These are phyloP conservation scores for Apiospora phragmitis DNA, from an alignment of 2,329 filamentous ascomycete genomes.

Conservation along the genomic window DNA sequence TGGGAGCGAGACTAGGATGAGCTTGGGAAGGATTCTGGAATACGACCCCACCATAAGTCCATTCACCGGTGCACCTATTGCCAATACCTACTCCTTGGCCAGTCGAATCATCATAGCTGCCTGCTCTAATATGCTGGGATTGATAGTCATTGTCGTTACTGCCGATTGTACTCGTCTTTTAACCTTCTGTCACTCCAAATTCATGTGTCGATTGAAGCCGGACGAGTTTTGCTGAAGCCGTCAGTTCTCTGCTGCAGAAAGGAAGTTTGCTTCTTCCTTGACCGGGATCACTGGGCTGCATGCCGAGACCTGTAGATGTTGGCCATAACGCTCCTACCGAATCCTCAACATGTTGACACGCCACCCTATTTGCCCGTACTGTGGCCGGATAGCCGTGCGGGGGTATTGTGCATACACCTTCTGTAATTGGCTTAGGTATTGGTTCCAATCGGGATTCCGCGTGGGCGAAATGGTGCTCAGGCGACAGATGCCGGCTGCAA, in stretches of 20 bases:
- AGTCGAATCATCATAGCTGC: background rate
- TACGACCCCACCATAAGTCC: background rate
- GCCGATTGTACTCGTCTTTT: background rate
- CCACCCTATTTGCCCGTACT: background rate
- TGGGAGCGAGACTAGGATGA: background rate
- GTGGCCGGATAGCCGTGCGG: background rate
- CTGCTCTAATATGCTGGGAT: background rate
- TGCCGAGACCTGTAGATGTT: background rate
- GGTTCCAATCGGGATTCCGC: background rate
- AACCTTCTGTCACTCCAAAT: background rate
- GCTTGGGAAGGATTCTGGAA: background rate
- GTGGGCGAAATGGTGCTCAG: background rate
- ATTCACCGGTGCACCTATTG: background rate
- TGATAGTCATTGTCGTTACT: background rate
- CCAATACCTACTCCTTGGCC: background rate
- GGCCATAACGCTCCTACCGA: background rate
- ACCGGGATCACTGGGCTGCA: background rate
- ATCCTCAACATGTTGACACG: background rate
- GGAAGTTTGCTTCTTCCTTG: background rate
- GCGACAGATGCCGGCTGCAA: background rate
- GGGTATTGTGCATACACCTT: background rate
- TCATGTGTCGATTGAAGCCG: background rate
- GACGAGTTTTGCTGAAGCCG: background rate
- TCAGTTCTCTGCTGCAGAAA: no score
- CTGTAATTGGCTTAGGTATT: background rate